Base-by-base conservation (phyloP, 306 rosid genomes). In the Astragalus membranaceus region DNA sequence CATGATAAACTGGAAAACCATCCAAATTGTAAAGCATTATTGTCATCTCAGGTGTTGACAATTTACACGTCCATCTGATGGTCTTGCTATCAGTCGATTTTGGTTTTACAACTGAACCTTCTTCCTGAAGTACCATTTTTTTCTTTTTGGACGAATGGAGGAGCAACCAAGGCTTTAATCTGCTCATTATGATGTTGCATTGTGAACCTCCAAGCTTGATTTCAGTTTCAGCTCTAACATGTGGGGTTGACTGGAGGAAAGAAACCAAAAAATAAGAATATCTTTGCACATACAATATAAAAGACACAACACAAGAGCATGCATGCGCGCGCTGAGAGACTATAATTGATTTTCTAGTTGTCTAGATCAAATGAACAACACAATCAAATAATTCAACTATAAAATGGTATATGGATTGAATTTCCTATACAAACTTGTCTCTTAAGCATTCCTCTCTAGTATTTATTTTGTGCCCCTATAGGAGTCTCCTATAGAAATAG, bases 41-140 rank as follows among this genome's bases (percentile, higher is more conserved):
- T 72, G 95, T 87, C 81, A 86, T 79, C 77, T 91, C 78, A 52
- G 99, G 97, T 75, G 88, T 88, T 48, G 92, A 86, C 33, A 91
- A 76, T 15, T 88, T 86, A 81, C 91, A 91, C 14, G 91, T 87
- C 99, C 99, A 95, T 71, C 77, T 70, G 75, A 92, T 81, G 59
- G 84, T 44, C 75, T 86, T 87, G 81, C 64, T 70, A 67, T 86
- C 84, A n/a, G 55, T 81, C 43, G 84, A 76, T 65, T 84, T 80
- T 17, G 84, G 85, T 82, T 87, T 95, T 64, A 68, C 85, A 69
- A 64, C 61, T 12, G 92, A 52, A 42, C 62, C 64, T 75, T 87
- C 95, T 70, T 91, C 92, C 74, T 49, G 82, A 59, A 91, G 91
- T 58, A 91, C 92, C 86, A 87, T 80, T 79, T 76, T 86, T 77